Base-by-base conservation (phyloP, 2,329 filamentous ascomycete species). In the Emericellopsis atlantica region DNA sequence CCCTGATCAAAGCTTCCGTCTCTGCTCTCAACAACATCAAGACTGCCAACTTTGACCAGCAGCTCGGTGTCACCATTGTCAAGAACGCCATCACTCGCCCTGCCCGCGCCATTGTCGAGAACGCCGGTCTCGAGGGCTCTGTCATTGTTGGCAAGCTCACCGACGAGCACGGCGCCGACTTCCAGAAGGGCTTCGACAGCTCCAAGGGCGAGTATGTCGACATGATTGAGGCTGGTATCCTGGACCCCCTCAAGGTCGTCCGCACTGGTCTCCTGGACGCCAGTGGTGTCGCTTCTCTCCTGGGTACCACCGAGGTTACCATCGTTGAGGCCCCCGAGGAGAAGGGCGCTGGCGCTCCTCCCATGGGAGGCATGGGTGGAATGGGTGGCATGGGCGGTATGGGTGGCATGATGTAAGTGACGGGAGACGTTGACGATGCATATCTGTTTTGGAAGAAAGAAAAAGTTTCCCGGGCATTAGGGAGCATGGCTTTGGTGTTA, bases 211-310 rank as follows among this genome's bases (percentile, higher is more conserved):
- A 96, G 72, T 98, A 95, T 69, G 88, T 95, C 51, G 90, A 98
- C 73, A 96, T 98, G 92, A 95, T 98, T 59, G 64, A 76, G 48
- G 79, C 87, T 51, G 92, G 92, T 83, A 98, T 98, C 64, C 84
- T 98, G 45, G 92, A 98, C 64, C 92, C 92, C 49, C 84, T 98
- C 76, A 98, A 98, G 84, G 92, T 98, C 53, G 92, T 98, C 59
- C 88, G 92, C 56, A 98, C 92, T 48, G 90, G 87, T 57, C 81
- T 98, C 44, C 77, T 89, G 56, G 92, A 98, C 56, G 92, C 92
- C 53, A 90, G 83, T 58, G 92, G 92, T 67, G 92, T 98, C 54
- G 92, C 92, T 41, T 96, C 90, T 41, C 79, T 98, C 46, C 84
- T 98, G 46, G 92, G 92, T 60, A 98, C 92, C 50, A 98, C 92